Percentiles rank a stretch among this genome's conserved stretches.
Conservation (phyloP, 257 asterid species). For the Fraxinus americana region DNA sequence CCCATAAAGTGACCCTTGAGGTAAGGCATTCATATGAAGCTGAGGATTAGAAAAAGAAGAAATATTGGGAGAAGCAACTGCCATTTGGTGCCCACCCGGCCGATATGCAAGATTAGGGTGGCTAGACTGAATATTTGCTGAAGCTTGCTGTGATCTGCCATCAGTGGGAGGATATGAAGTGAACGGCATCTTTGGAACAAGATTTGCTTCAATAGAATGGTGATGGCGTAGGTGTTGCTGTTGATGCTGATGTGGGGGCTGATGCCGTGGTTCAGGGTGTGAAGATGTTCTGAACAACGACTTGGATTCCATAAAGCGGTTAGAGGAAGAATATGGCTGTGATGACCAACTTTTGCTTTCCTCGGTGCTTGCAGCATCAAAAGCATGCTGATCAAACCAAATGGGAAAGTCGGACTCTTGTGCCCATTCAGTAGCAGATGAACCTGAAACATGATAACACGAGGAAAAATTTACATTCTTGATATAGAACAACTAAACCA, state of each 20-base stretch:
- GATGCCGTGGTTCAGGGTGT: constrained; percentile 81
- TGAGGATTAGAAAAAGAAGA: constrained; percentile 62
- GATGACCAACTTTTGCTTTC: constrained; percentile 72
- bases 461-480: not conserved
- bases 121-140: constrained; percentile 54
- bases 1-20: constrained; percentile 60
- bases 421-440: constrained; percentile 78
- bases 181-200: constrained; percentile 63
- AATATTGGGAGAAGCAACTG: constrained; percentile 51
- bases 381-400: constrained; percentile 62
- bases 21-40: constrained; percentile 49
- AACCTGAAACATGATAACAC: constrained; percentile 51
- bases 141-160: constrained; percentile 71
- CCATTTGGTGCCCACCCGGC: constrained; percentile 49
- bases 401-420: constrained; percentile 58
- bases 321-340: constrained; percentile 55
- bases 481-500: not conserved
- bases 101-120: constrained; percentile 46
- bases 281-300: constrained; percentile 79
- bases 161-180: constrained; percentile 78
- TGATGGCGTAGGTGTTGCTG: constrained; percentile 56
- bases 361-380: constrained; percentile 47
- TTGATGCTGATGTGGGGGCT: constrained; percentile 48
- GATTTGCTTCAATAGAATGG: constrained; percentile 72
- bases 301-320: constrained; percentile 46